A percentile compares a stretch with the other conserved stretches of the same genome.
Conservation (phyloP, 1,284 basidiomycete species). For the Calocybe gambosa region DNA sequence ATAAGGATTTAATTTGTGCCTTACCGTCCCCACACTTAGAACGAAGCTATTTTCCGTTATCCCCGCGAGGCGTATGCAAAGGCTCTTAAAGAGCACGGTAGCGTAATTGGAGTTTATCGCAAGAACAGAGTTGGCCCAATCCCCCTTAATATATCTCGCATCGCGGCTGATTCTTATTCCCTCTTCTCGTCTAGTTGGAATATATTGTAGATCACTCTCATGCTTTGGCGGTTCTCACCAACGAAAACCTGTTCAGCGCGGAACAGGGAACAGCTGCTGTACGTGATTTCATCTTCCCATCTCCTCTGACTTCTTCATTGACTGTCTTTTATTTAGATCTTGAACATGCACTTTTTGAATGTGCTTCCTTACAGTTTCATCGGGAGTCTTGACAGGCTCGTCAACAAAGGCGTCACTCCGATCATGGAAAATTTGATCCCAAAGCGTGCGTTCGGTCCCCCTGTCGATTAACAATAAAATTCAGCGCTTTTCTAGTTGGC, state of each 20-base stretch:
- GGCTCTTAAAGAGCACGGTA: slow-evolving; percentile 4
- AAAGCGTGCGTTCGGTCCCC: neutral
- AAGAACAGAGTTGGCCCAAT: slow-evolving; percentile 2
- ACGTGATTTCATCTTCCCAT: neutral
- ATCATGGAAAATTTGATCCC: neutral
- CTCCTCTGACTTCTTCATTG: neutral
- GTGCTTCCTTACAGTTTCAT: slow-evolving; percentile 2
- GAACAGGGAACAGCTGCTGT: slow-evolving; percentile 10
- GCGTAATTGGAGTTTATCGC: slow-evolving; percentile 8
- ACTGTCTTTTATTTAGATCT: slow-evolving; percentile 1
- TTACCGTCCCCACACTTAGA: neutral
- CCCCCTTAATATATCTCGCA: neutral
- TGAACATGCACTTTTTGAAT: slow-evolving; percentile 10
- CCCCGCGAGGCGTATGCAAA: slow-evolving; percentile 8
- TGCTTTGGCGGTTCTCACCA: slow-evolving; percentile 2
- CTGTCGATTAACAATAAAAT: too few species aligned
- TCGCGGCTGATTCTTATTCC: neutral
- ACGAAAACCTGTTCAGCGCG: slow-evolving; percentile 6
- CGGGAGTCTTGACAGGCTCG: slow-evolving; percentile 7
- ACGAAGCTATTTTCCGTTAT: slow-evolving; percentile 3
- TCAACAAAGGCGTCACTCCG: slow-evolving; percentile 8
- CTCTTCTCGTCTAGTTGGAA: slow-evolving; percentile 7
- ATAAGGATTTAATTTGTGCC: neutral
- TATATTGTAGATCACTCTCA: slow-evolving; percentile 9
- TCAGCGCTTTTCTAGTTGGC: slow-evolving; percentile 2